These are phyloP conservation scores for Haematococcus lacustris DNA, from an alignment of 139 green algal genomes.

Conservation along the genomic window DNA sequence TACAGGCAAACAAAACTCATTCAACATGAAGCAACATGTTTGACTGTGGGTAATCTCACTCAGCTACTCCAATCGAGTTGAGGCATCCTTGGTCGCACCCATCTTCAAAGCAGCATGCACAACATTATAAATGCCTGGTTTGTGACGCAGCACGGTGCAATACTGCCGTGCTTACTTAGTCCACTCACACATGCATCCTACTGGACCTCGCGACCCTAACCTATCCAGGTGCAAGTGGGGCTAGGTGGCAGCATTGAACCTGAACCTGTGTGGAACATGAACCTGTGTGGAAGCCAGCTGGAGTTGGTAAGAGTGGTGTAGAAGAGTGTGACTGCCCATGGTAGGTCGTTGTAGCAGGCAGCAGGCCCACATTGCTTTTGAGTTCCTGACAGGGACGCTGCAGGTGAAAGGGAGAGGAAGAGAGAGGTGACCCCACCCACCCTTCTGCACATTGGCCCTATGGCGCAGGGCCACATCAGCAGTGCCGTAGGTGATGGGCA, in stretches of 20 bases:
- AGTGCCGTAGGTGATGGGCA: constrained; percentile 83
- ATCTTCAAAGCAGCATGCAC: neutral
- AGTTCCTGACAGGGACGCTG: neutral
- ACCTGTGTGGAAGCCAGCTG: too few species aligned
- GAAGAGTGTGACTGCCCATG: neutral
- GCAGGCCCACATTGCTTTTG: neutral
- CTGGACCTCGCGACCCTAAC: too few species aligned
- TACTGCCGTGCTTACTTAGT: too few species aligned
- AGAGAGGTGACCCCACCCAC: constrained; percentile 14
- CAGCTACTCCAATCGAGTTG: too few species aligned
- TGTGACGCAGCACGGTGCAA: too few species aligned
- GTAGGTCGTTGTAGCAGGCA: neutral
- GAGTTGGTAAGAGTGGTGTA: neutral
- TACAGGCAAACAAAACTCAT: neutral
- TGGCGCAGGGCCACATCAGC: constrained; percentile 71
- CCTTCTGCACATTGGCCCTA: constrained; percentile 47
- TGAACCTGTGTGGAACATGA: too few species aligned
- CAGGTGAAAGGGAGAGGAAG: neutral
- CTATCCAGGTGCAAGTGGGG: too few species aligned
- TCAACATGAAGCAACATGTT: neutral
- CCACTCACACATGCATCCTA: too few species aligned
- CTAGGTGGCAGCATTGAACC: too few species aligned
- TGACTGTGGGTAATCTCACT: neutral
- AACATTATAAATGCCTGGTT: too few species aligned
- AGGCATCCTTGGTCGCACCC: neutral